Base-by-base conservation (phyloP, 2,329 filamentous ascomycete genomes). In the Colletotrichum caudatum region DNA sequence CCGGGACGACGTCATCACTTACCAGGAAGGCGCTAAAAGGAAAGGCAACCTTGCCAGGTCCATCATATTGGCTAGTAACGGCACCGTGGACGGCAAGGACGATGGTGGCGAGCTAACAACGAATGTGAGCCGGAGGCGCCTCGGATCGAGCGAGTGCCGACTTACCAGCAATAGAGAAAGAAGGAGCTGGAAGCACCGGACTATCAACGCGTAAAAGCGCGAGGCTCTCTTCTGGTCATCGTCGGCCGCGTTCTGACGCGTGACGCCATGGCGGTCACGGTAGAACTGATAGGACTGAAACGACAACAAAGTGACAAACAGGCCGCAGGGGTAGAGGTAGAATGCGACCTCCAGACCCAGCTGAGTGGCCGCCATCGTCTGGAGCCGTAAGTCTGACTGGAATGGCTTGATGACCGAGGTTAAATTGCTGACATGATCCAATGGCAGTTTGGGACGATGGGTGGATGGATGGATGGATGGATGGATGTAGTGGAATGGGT, bases 11-110 rank as follows among this genome's bases (percentile, higher is more conserved):
- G 46, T 12, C 33, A 23, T 20, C 46, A 75, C 75, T 29, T 73
- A 82, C 82, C 69, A 84, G 65, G 72, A 82, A 84, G 16, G 82
- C 81, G 74, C 81, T 84, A 71, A 81, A 81, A 4, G 81, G 78
- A 64, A 84, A 84, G 2, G 76, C 74, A 62, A 78, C 72, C 2
- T 73, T 75, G 57, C 76, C 78, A 7, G 44, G 29, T 5, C 71
- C 75, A 18, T 76, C 75, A 71, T 77, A 66, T 7, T 77, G 76
- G 57, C 74, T 74, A 35, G 74, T 69, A 61, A 84, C 70, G 5
- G 81, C 82, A 62, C 81, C 76, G 44, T 71, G 78, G 5, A 78
- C 76, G 20, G 79, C 75, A 14, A 81, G 62, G 3, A 79, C 73
- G 51, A 83, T 78, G 60, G 78, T 82, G 23, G 79, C 79, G 12